Evolutionary conservation across 305 asterid genomes (phyloP).

Genomic region (Lippia alba): DNA sequence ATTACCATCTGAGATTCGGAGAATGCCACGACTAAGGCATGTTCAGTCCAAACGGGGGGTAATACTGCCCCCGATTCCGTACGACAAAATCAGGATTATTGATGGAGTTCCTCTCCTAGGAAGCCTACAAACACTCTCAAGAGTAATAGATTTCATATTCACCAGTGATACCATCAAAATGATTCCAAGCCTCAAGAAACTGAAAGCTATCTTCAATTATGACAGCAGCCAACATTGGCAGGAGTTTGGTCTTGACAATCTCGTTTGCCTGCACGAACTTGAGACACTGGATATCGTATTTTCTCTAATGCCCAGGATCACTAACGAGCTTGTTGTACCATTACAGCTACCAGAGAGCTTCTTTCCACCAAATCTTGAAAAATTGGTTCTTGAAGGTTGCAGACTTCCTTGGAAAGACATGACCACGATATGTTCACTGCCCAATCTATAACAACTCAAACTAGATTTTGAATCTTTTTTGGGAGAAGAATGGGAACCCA

Average conservation of each 20-base stretch:
- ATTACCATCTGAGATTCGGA: neutral
- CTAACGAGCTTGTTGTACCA: no score
- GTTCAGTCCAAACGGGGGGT: neutral
- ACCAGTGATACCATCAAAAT: neutral
- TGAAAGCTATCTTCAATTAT: neutral
- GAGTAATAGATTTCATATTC: neutral
- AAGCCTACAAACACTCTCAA: neutral
- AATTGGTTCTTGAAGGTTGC: neutral
- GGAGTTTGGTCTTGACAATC: no score
- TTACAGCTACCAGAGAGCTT: neutral
- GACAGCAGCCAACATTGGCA: no score
- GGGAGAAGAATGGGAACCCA: neutral
- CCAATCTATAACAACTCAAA: conserved; percentile 7
- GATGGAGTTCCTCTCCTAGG: neutral
- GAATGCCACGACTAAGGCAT: neutral
- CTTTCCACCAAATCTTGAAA: neutral
- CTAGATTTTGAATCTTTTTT: neutral
- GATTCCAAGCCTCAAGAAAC: neutral
- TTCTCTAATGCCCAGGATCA: no score
- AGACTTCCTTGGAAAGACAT: neutral
- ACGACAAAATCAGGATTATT: neutral
- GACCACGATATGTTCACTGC: neutral
- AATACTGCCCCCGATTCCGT: neutral
- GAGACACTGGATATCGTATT: neutral
- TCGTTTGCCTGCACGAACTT: no score